Conservation (phyloP, 257 asterid genomes). For the Anisodus tanguticus region DNA sequence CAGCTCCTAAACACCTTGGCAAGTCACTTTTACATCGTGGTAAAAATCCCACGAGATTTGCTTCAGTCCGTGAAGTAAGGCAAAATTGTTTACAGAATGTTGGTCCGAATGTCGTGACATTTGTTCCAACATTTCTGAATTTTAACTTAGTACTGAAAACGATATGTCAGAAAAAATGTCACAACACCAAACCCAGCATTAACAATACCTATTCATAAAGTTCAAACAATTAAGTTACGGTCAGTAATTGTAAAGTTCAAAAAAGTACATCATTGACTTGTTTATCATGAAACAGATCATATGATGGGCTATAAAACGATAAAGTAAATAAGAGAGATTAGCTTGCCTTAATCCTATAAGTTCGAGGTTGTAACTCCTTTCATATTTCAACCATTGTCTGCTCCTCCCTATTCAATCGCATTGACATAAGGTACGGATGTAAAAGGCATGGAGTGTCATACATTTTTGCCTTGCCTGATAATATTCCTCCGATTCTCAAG, state of each 20-base stretch:
- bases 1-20: too few relatives aligned
- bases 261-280: not conserved
- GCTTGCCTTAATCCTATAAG: constrained; percentile 82
- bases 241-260: not conserved
- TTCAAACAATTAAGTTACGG: not conserved
- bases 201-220: not conserved
- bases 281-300: not conserved
- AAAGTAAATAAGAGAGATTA: constrained; percentile 22
- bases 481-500: constrained; percentile 84
- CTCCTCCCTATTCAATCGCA: constrained; percentile 90
- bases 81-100: too few relatives aligned
- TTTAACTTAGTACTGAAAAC: too few relatives aligned
- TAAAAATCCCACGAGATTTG: too few relatives aligned
- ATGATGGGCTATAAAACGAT: not conserved
- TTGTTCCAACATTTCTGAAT: too few relatives aligned
- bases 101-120: too few relatives aligned
- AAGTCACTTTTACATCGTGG: too few relatives aligned
- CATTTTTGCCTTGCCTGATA: constrained; percentile 95
- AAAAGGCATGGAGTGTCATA: constrained; percentile 93
- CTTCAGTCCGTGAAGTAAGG: too few relatives aligned
- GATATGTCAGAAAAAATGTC: too few relatives aligned
- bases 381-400: constrained; percentile 94
- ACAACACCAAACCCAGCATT: too few relatives aligned
- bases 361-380: constrained; percentile 89
- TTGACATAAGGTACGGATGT: constrained; percentile 84